Evolutionary conservation across 2,329 filamentous ascomycete species (phyloP).

Genomic region (Cladosporium colombiae): DNA sequence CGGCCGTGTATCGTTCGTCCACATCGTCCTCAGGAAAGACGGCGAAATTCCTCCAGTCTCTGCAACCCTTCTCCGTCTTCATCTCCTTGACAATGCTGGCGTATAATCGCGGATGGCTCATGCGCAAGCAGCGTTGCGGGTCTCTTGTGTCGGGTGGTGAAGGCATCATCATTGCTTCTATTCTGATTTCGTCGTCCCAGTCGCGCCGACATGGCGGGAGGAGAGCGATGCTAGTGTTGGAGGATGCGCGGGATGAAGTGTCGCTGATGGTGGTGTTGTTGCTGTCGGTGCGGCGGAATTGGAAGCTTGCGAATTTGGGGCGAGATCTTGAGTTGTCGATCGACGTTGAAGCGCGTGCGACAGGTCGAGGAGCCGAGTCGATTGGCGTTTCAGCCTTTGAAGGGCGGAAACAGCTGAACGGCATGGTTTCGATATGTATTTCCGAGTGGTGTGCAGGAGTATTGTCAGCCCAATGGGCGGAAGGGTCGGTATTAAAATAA

Average conservation of each 20-base stretch:
- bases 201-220: conserved; percentile 35
- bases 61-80: conserved; percentile 34
- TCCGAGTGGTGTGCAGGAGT: neutral
- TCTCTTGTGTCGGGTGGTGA: conserved; percentile 29
- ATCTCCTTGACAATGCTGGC: conserved; percentile 37
- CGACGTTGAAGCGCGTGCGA: conserved; percentile 1
- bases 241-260: conserved; percentile 33
- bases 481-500: neutral
- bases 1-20: conserved; percentile 33
- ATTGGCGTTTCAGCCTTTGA: conserved; percentile 22
- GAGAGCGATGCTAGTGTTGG: conserved; percentile 36
- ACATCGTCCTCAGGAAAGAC: conserved; percentile 38
- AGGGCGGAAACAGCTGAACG: conserved; percentile 34
- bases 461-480: conserved; percentile 1
- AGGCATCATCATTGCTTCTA: conserved; percentile 40
- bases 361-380: conserved; percentile 22
- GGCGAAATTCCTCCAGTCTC: conserved; percentile 37
- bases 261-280: conserved; percentile 26
- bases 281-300: conserved; percentile 16
- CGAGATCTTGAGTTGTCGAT: conserved; percentile 7
- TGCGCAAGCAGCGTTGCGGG: conserved; percentile 34
- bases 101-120: conserved; percentile 37
- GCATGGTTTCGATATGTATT: conserved; percentile 27
- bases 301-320: conserved; percentile 13
- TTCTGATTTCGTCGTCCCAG: conserved; percentile 29